phyloP scores from a whole-genome alignment of 495 filamentous ascomycete species.

The Collariella sp. region DNA sequence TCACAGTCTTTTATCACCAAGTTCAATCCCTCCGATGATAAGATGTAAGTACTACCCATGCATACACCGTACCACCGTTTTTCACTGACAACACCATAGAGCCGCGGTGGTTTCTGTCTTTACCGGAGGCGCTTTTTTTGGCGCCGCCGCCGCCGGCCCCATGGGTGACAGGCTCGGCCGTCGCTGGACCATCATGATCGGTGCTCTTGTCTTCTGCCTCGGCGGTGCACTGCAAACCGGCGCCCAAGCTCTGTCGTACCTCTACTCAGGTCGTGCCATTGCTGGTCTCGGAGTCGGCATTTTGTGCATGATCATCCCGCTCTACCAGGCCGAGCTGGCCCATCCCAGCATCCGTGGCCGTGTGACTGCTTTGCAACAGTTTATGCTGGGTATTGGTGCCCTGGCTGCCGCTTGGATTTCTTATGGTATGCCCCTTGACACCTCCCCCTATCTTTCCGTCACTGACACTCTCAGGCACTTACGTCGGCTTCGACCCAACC shows the following conservation, averaged over 20 bases:
- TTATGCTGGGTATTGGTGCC: conserved; percentile 7
- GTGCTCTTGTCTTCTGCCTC: conserved; percentile 6
- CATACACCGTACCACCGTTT: no score
- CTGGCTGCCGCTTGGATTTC: conserved; percentile 7
- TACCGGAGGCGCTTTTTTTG: conserved; percentile 6
- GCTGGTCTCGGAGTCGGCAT: conserved; percentile 4
- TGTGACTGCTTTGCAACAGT: conserved; percentile 7
- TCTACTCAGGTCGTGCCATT: conserved; percentile 3
- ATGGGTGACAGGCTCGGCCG: conserved; percentile 5
- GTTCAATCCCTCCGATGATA: conserved; percentile 1
- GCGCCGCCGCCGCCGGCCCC: neutral
- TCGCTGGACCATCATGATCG: conserved; percentile 3
- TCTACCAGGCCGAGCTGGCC: conserved; percentile 7
- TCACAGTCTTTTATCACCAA: neutral
- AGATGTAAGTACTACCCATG: neutral
- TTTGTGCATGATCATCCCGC: conserved; percentile 3
- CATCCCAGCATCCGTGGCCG: conserved; percentile 8
- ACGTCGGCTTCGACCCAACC: conserved; percentile 1
- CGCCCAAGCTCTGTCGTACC: conserved; percentile 2
- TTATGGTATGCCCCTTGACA: neutral
- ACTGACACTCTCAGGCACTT: neutral
- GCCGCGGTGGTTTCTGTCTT: conserved; percentile 7
- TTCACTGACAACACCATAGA: neutral
- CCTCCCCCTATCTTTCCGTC: neutral
- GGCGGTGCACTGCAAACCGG: conserved; percentile 7